phyloP scores from a whole-genome alignment of 106 monocot species.

The Platanthera zijinensis region DNA sequence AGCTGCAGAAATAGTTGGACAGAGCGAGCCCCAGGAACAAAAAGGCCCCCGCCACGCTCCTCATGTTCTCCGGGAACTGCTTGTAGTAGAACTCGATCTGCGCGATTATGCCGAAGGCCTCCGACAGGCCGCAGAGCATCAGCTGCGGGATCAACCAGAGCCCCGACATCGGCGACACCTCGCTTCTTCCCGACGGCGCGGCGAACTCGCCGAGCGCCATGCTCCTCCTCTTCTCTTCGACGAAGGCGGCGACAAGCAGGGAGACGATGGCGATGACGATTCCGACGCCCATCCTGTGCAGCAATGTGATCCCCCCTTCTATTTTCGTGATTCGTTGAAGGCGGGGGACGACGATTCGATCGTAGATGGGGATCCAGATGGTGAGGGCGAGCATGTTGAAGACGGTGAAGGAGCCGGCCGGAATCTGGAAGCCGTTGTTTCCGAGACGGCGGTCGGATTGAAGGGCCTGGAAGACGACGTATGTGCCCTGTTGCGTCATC shows the following conservation, averaged over 20 bases:
- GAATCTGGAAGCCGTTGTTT: conserved; percentile 29
- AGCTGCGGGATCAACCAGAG: conserved; percentile 52
- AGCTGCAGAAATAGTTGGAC: conserved; percentile 32
- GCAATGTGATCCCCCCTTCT: conserved; percentile 42
- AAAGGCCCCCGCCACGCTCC: conserved; percentile 41
- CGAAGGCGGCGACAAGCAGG: conserved; percentile 13
- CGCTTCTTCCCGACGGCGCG: not conserved
- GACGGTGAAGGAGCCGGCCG: conserved; percentile 40
- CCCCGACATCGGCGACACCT: conserved; percentile 30
- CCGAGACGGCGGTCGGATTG: conserved; percentile 42
- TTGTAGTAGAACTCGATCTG: conserved; percentile 61
- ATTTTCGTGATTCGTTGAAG: conserved; percentile 17
- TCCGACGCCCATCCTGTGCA: conserved; percentile 56
- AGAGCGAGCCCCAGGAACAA: conserved; percentile 17
- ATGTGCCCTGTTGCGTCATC: conserved; percentile 13
- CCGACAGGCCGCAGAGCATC: conserved; percentile 23
- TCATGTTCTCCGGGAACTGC: conserved; percentile 75
- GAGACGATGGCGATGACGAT: conserved; percentile 27
- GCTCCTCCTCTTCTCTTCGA: conserved; percentile 27
- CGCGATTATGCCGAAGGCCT: conserved; percentile 41
- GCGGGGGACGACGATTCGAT: conserved; percentile 36
- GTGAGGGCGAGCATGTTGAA: conserved; percentile 58
- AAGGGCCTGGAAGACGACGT: conserved; percentile 40
- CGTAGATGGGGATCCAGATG: conserved; percentile 59
- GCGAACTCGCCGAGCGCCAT: not conserved